Base-by-base conservation (phyloP, 495 filamentous ascomycete genomes). In the Annulohypoxylon stygium region DNA sequence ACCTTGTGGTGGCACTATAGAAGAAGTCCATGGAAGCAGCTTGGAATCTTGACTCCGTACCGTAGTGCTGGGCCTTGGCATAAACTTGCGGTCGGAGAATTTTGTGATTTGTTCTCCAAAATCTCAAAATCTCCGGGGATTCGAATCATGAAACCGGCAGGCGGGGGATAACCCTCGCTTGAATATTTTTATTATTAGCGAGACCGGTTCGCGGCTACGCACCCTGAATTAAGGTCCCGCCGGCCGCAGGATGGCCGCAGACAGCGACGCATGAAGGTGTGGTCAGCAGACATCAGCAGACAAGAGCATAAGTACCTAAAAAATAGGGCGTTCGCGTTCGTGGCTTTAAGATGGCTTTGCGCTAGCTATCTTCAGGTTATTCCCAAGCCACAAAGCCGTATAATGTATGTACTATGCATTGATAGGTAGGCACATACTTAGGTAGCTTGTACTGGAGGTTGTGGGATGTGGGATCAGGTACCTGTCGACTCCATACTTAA, bases 231-330 rank as follows among this genome's bases (percentile, higher is more conserved):
- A 63, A 58, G 41, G 67, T 75, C 53, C 73, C 65, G 73, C 68
- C 61, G 76, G 76, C 70, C 71, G 75, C 75, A 78, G 73, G 69
- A 57, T 51, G 75, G 76, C 72, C 76, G 76, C 76, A 78, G 76
- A 66, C 43, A 61, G 62, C 66, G 67, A 65, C 75, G 76, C 76
- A 78, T 77, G 64, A 74, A 39, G 47, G 25, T 48, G 50, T 64
- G 70, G 75, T 78, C 76, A 78, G 76, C 71, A 73, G 75, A 78
- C 71, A 74, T 69, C 67, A 69, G 51, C 63, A 69, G 71, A 72
- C 58, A 16, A 70, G 37, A 61, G 43, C 41, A 10, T 58, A 43
- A 50, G 18, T 23, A 47, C 34, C 34, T 14, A 43, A 20, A 16
- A 57, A 10, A 53, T 53, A 66, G 50, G 34, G 58, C 41, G 63